Evolutionary conservation across 2,329 filamentous ascomycete genomes (phyloP), one percentile per base, ranked within the genome.

Genomic region (Neospermospora avenae): DNA sequence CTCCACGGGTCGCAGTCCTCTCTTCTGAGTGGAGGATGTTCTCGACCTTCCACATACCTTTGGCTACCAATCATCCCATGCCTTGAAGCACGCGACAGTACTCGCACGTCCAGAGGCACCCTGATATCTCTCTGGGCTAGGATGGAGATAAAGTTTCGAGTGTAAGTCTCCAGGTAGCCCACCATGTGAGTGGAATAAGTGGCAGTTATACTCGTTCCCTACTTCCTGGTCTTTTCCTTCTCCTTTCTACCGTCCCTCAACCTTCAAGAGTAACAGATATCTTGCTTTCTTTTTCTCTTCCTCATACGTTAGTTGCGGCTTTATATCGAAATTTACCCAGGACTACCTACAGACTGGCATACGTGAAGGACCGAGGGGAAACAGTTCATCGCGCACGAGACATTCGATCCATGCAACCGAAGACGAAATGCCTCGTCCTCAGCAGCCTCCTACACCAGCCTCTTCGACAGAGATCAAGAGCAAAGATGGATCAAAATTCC

Each of bases 391-490:
- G 59, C 51, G 46, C 60, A 64, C 64, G 59, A 65, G 60, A 64
- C 56, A 51, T 16, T 57, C 41, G 44, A 24, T 37, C 54, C 28
- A 22, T 14, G 44, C 28, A 20, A 39, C 6, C 18, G 34, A 24
- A 45, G 34, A 61, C 49, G 51, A 63, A 64, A 92, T 92, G 89
- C 84, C 88, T 73, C 85, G 82, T 60, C 80, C 83, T 46, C 79
- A 78, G 58, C 79, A 86, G 57, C 90, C 88, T 46, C 90, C 87
- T 45, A 96, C 91, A 52, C 91, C 91, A 42, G 86, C 85, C 55
- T 89, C 90, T 11, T 93, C 90, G 35, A 88, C 88, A 54, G 91
- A 95, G 71, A 90, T 95, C 72, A 83, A 84, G 59, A 87, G 85
- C 65, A 85, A 90, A 74, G 86, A 88, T 74, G 84, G 85, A 62